Evolutionary conservation across 306 rosid genomes (phyloP), one percentile per base, ranked within the genome.

Genomic region (Citrullus mucosospermus): DNA sequence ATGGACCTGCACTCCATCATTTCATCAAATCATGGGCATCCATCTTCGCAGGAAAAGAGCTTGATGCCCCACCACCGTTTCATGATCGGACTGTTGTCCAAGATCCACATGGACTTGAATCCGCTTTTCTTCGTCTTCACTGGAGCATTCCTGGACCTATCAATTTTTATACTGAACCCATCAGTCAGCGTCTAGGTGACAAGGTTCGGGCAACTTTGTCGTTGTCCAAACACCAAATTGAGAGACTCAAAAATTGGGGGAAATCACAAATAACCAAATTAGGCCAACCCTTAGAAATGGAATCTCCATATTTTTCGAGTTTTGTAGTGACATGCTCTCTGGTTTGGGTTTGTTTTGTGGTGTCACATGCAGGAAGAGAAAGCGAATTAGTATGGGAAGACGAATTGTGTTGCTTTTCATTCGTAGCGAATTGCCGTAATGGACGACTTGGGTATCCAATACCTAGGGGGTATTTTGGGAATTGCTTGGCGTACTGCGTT

Each of bases 401-500:
- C 59, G 61, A 54, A 56, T 1, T 7, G 0, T 58, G 15, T 6
- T 58, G 36, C 63, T 82, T 89, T 1, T 10, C 51, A 0, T 78
- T 87, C 61, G 20, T 46, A 18, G 93, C 84, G 8, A 91, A 89
- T 81, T 89, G 91, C 16, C 72, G 93, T 9, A 71, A 77, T 7
- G 65, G 25, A 46, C 38, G 25, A 46, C 50, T 77, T 13, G 54
- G 36, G 18, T 44, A 41, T 44, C 75, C 38, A 46, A 9, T 82
- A 5, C 81, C 81, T 8, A 0, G 48, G 1, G 78, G 65, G 1
- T 82, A 82, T 25, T 82, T 82, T 50, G 85, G 85, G 16, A 82
- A 82, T 10, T 82, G 79, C 39, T 41, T 71, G 3, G 65, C 12
- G 0, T 0, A 18, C 1, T 41, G 48, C n/a, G 3, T 8, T 55